Evolutionary conservation across 352 stramenopile species (phyloP).

Genomic region (Peronospora tabacina): DNA sequence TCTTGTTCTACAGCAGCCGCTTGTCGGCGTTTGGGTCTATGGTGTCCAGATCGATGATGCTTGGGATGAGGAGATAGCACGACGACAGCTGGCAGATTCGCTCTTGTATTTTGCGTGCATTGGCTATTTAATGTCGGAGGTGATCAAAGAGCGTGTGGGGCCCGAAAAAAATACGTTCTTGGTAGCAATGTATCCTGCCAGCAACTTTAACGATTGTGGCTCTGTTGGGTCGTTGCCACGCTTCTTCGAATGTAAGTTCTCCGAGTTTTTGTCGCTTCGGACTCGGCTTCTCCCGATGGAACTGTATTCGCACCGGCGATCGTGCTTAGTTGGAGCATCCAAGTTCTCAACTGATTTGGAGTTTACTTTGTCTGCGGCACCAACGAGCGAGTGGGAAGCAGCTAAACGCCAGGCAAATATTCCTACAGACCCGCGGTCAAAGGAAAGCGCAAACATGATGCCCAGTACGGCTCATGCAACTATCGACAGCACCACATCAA

Average conservation of each 20-base stretch:
- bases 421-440: slow-evolving; percentile 10
- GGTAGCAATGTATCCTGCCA: slow-evolving; percentile 46
- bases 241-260: slow-evolving; percentile 64
- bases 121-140: slow-evolving; percentile 39
- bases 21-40: slow-evolving; percentile 72
- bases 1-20: slow-evolving; percentile 52
- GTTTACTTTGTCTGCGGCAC: slow-evolving; percentile 27
- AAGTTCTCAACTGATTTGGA: slow-evolving; percentile 50
- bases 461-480: slow-evolving; percentile 1
- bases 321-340: slow-evolving; percentile 49
- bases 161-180: slow-evolving; percentile 56
- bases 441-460: slow-evolving; percentile 1
- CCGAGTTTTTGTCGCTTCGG: slow-evolving; percentile 21
- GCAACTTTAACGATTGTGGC: slow-evolving; percentile 7
- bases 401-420: slow-evolving; percentile 32
- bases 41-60: slow-evolving; percentile 50
- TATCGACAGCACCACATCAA: slow-evolving; percentile 1
- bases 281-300: slow-evolving; percentile 29
- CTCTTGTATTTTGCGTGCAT: slow-evolving; percentile 57
- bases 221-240: slow-evolving; percentile 38
- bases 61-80: slow-evolving; percentile 30
- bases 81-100: slow-evolving; percentile 37
- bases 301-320: slow-evolving; percentile 27
- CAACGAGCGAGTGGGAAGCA: slow-evolving; percentile 35
- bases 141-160: slow-evolving; percentile 52